Conservation (phyloP, 805 yeast species). For the Maudiozyma barnettii region DNA sequence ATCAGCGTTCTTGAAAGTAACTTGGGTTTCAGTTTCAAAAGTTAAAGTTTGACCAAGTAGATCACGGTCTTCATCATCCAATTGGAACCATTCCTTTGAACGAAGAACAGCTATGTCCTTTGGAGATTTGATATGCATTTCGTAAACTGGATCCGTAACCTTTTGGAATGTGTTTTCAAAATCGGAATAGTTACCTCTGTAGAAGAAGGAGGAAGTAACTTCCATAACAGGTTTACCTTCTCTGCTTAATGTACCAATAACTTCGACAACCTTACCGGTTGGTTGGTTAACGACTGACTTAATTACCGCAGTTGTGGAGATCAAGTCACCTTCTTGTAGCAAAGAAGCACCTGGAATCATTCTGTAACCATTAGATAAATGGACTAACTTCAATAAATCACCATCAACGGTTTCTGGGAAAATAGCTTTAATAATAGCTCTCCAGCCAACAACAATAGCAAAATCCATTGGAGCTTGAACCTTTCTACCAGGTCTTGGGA, state of each 20-base stretch:
- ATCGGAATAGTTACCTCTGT: constrained; percentile 86
- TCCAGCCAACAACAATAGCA: constrained; percentile 98
- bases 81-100: constrained; percentile 97
- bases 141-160: constrained; percentile 76
- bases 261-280: constrained; percentile 93
- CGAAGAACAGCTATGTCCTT: constrained; percentile 89
- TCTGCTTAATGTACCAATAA: constrained; percentile 77
- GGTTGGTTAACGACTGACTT: constrained; percentile 84
- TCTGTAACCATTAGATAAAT: constrained; percentile 86
- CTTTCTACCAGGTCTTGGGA: constrained; percentile 72
- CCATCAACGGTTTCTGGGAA: constrained; percentile 97
- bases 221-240: constrained; percentile 79
- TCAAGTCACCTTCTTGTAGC: constrained; percentile 77
- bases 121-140: constrained; percentile 58
- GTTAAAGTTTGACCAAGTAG: constrained; percentile 72
- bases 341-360: constrained; percentile 90
- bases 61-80: constrained; percentile 57
- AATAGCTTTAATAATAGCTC: constrained; percentile 93
- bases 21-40: constrained; percentile 80
- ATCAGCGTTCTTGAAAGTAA: constrained; percentile 66
- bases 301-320: constrained; percentile 73
- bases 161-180: constrained; percentile 88
- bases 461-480: constrained; percentile 97
- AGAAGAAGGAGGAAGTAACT: constrained; percentile 89
- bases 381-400: constrained; percentile 87